Evolutionary conservation across 768 basidiomycete genomes (phyloP).

Genomic region (Sutorius australiensis): DNA sequence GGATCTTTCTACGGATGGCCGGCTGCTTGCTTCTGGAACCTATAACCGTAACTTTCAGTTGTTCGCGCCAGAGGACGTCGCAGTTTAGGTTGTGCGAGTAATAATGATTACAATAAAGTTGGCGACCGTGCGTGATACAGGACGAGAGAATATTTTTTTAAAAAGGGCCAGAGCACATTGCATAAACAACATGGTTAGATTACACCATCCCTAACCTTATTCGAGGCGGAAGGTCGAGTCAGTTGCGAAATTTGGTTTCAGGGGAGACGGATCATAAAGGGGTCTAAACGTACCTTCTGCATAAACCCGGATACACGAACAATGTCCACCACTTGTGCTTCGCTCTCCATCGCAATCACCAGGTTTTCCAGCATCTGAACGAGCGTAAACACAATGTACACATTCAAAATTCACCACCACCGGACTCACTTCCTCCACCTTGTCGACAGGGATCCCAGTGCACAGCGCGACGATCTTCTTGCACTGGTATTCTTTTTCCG

Average conservation of each 20-base stretch:
- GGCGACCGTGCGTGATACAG: slow-evolving; percentile 32
- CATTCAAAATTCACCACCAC: slow-evolving; percentile 11
- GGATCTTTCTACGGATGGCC: slow-evolving; percentile 81
- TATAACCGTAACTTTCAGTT: slow-evolving; percentile 95
- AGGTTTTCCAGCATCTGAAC: slow-evolving; percentile 79
- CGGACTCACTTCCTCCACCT: slow-evolving; percentile 83
- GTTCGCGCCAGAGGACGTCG: slow-evolving; percentile 73
- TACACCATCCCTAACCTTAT: slow-evolving; percentile 39
- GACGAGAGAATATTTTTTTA: slow-evolving; percentile 16
- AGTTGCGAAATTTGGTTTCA: slow-evolving; percentile 16
- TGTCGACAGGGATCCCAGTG: slow-evolving; percentile 80
- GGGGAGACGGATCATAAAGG: slow-evolving; percentile 18
- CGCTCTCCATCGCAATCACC: slow-evolving; percentile 84
- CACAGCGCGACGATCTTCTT: slow-evolving; percentile 88
- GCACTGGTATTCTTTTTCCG: slow-evolving; percentile 89
- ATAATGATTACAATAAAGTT: slow-evolving; percentile 24
- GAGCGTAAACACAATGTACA: slow-evolving; percentile 25
- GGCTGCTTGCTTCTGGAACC: slow-evolving; percentile 82
- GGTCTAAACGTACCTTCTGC: slow-evolving; percentile 63
- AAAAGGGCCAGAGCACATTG: slow-evolving; percentile 4
- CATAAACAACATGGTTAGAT: slow-evolving; percentile 32
- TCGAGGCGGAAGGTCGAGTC: slow-evolving; percentile 19
- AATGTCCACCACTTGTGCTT: slow-evolving; percentile 76
- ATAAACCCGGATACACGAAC: slow-evolving; percentile 86
- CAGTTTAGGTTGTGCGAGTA: slow-evolving; percentile 20